Conservation (phyloP, 352 stramenopile genomes). For the Phytopythium oedochilum region DNA sequence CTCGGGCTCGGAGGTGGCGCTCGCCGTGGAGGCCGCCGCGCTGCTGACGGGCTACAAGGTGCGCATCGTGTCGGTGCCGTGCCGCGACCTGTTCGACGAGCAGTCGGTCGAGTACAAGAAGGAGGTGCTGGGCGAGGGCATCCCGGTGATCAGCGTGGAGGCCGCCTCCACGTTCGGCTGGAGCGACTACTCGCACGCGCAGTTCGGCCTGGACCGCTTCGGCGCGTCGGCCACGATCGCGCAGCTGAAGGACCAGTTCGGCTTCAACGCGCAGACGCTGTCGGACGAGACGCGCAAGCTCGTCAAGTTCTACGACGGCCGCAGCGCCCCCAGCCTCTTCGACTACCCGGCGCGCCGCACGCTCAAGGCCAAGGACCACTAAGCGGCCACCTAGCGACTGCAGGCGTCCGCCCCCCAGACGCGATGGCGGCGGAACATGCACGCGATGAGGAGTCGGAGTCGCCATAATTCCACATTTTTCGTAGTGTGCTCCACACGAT, state of each 20-base stretch:
- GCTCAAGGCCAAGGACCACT: constrained; percentile 63
- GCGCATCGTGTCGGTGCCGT: constrained; percentile 97
- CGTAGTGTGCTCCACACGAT: not conserved
- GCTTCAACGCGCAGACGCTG: constrained; percentile 95
- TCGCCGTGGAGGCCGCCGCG: constrained; percentile 94
- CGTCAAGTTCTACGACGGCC: constrained; percentile 90
- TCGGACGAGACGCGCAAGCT: constrained; percentile 89
- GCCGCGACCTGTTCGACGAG: constrained; percentile 96
- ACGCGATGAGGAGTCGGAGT: not conserved
- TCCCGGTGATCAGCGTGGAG: constrained; percentile 96
- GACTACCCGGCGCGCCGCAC: constrained; percentile 59
- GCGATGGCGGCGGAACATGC: not conserved
- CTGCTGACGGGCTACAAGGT: constrained; percentile 78
- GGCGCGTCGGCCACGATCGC: constrained; percentile 84
- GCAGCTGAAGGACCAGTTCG: constrained; percentile 93
- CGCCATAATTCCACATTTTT: not conserved
- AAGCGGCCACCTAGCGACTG: constrained; percentile 11
- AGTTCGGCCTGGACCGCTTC: constrained; percentile 90
- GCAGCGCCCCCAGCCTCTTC: constrained; percentile 63
- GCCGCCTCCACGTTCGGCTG: constrained; percentile 93
- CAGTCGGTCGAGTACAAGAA: constrained; percentile 96
- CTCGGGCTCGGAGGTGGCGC: constrained; percentile 95
- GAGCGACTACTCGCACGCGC: constrained; percentile 94
- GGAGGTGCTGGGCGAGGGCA: constrained; percentile 91
- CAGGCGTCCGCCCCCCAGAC: not conserved